Conservation (phyloP, 176 grass and related monocot genomes). For the Aegilops speltoides region DNA sequence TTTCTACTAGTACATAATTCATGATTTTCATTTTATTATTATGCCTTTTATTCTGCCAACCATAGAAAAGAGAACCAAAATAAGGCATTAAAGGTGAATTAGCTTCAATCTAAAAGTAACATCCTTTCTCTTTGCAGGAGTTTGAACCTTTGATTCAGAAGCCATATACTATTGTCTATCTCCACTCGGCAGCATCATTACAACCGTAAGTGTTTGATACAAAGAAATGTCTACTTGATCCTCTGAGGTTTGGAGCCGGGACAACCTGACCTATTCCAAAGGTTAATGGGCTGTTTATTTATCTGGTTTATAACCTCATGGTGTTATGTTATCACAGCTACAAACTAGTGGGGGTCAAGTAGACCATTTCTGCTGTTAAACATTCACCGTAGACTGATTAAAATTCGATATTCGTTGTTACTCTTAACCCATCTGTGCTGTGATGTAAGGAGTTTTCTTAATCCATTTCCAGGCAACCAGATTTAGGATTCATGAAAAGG, state of each 20-base stretch:
- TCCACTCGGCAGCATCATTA: slow-evolving; percentile 93
- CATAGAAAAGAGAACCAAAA: not conserved
- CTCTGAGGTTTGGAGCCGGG: not conserved
- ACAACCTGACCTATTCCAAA: not conserved
- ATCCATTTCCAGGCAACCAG: slow-evolving; percentile 74
- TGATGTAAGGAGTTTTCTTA: slow-evolving; percentile 2
- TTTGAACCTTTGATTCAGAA: slow-evolving; percentile 99
- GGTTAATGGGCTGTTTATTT: not conserved
- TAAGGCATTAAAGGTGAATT: not conserved
- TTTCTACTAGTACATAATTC: not conserved
- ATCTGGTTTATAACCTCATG: not conserved
- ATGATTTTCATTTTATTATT: not conserved
- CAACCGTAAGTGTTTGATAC: slow-evolving; percentile 66
- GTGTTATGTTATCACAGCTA: not conserved
- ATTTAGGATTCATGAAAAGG: slow-evolving; percentile 97
- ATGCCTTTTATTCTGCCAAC: not conserved
- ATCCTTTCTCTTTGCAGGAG: slow-evolving; percentile 54
- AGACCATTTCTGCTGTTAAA: not conserved
- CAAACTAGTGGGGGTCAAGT: not conserved
- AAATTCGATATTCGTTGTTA: not conserved
- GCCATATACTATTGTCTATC: slow-evolving; percentile 89
- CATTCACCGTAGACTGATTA: not conserved
- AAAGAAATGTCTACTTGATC: not conserved
- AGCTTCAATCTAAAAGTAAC: slow-evolving; percentile 15
- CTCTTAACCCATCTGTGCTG: not conserved